Evolutionary conservation across 1,284 basidiomycete species (phyloP).

Genomic region (Rhodotorula mucilaginosa): DNA sequence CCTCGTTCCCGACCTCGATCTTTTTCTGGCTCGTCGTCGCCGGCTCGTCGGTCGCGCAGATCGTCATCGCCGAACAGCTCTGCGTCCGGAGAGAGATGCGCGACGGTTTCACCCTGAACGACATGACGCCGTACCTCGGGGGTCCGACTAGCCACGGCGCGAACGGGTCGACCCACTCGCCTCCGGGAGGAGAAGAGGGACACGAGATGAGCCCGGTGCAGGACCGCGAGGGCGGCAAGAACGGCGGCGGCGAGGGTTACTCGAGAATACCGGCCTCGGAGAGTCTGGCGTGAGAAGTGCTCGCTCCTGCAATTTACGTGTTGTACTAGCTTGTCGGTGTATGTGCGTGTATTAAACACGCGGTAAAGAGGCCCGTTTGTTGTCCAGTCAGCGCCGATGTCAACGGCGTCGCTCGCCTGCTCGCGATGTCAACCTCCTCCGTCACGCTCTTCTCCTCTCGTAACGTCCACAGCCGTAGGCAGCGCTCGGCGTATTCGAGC

Average conservation of each 20-base stretch:
- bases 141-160: background rate
- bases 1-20: constrained; percentile 76
- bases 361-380: too few relatives aligned
- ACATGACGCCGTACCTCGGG: constrained; percentile 23
- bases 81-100: constrained; percentile 91
- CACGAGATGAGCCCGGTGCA: background rate
- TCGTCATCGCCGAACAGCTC: constrained; percentile 78
- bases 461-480: too few relatives aligned
- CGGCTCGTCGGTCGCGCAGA: constrained; percentile 67
- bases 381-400: too few relatives aligned
- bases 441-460: too few relatives aligned
- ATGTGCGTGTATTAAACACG: too few relatives aligned
- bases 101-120: constrained; percentile 61
- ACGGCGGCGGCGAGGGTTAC: background rate
- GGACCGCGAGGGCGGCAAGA: constrained; percentile 3
- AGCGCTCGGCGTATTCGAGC: too few relatives aligned
- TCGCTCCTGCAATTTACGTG: background rate
- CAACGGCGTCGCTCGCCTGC: too few relatives aligned
- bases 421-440: too few relatives aligned
- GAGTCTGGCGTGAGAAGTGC: background rate
- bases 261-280: constrained; percentile 7
- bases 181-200: background rate
- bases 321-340: background rate
- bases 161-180: background rate
- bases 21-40: constrained; percentile 84